Conservation (phyloP, 2,329 filamentous ascomycete genomes). For the Aspergillus tanneri region DNA sequence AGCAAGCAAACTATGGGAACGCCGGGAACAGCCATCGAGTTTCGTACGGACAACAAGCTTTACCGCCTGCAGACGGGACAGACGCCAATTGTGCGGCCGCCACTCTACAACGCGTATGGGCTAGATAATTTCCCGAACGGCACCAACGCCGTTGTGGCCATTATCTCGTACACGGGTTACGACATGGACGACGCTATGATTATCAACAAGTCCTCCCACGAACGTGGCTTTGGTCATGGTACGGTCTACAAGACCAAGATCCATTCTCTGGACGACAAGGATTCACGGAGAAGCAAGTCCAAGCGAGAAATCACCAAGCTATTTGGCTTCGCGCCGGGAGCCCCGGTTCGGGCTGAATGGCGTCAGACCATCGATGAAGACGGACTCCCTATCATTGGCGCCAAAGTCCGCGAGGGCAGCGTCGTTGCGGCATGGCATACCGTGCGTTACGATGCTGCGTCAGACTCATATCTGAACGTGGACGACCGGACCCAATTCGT, state of each 20-base stretch:
- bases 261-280: slow-evolving; percentile 77
- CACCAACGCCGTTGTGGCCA: slow-evolving; percentile 90
- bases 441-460: slow-evolving; percentile 70
- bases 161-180: slow-evolving; percentile 98
- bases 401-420: slow-evolving; percentile 74
- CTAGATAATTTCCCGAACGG: slow-evolving; percentile 98
- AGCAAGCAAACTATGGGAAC: slow-evolving; percentile 99
- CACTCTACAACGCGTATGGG: slow-evolving; percentile 92
- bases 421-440: slow-evolving; percentile 86
- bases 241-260: slow-evolving; percentile 98
- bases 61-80: slow-evolving; percentile 95
- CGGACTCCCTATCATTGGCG: slow-evolving; percentile 78
- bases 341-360: slow-evolving; percentile 67
- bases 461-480: slow-evolving; percentile 75
- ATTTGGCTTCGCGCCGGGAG: slow-evolving; percentile 85
- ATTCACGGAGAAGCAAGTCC: slow-evolving; percentile 62
- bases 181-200: slow-evolving; percentile 99
- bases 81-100: slow-evolving; percentile 87
- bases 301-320: slow-evolving; percentile 72
- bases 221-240: slow-evolving; percentile 91
- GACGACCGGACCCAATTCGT: slow-evolving; percentile 84
- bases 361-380: slow-evolving; percentile 78
- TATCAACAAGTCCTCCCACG: slow-evolving; percentile 93
- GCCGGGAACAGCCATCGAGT: slow-evolving; percentile 76
- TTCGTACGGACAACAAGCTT: slow-evolving; percentile 95